A percentile compares a stretch with the other conserved stretches of the same genome.
Evolutionary conservation across 208 protist genomes (phyloP).

Genomic region (Herpetomonas tarakana): DNA sequence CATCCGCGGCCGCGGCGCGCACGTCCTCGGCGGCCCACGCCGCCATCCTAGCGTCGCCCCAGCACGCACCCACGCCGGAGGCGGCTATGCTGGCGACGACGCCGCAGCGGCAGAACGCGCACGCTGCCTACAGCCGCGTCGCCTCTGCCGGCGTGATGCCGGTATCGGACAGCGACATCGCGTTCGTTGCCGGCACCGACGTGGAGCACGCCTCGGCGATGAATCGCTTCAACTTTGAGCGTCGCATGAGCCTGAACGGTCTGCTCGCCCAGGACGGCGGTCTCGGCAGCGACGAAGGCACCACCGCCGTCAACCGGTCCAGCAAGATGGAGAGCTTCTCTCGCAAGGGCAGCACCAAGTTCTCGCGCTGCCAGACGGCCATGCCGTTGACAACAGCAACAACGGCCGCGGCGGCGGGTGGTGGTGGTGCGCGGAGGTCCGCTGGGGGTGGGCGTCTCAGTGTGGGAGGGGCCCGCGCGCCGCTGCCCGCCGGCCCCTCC

Average conservation of each 20-base stretch:
- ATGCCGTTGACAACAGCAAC: conserved; percentile 2
- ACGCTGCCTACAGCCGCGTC: conserved; percentile 22
- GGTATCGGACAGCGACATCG: conserved; percentile 47
- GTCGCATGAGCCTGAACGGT: conserved; percentile 24
- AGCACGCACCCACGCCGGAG: not conserved
- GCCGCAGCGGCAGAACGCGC: conserved; percentile 1
- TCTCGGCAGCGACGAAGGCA: not conserved
- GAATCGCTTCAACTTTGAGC: conserved; percentile 50
- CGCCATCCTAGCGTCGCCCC: not conserved
- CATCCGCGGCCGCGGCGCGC: not conserved
- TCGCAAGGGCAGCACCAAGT: conserved; percentile 11
- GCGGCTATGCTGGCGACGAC: not conserved
- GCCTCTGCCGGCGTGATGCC: conserved; percentile 41
- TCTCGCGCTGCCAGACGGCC: conserved; percentile 31
- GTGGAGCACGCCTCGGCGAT: conserved; percentile 41
- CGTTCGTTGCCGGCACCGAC: conserved; percentile 47
- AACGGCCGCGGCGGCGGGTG: not conserved
- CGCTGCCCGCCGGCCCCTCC: not conserved
- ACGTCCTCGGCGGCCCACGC: conserved; percentile 2
- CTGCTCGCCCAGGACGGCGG: conserved; percentile 1
- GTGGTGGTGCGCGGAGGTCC: not conserved
- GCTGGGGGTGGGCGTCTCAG: not conserved
- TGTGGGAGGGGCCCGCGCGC: not conserved
- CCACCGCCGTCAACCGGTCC: conserved; percentile 1
- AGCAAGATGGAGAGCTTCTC: not conserved